These are phyloP conservation scores for Sindora glabra DNA, from an alignment of 306 rosid species.

Conservation along the genomic window DNA sequence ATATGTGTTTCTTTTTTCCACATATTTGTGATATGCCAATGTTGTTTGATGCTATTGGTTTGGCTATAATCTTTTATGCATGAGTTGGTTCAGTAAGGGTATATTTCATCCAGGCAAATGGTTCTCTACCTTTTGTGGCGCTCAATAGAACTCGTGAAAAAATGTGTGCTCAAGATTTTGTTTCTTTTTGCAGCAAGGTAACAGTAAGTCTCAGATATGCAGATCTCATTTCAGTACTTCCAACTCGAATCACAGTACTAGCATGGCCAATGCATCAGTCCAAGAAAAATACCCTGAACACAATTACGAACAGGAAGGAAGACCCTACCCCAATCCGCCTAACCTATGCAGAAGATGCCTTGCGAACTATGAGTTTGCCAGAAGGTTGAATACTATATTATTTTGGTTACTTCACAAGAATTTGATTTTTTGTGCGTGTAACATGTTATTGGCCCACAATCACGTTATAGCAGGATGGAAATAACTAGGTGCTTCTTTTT, in stretches of 20 bases:
- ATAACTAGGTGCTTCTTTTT: conserved; percentile 2
- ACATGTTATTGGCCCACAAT: not conserved
- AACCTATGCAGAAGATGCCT: conserved; percentile 84
- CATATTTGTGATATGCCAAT: too few species aligned
- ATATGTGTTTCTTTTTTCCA: too few species aligned
- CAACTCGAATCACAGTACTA: conserved; percentile 56
- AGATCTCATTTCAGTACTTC: conserved; percentile 69
- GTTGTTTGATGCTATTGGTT: not conserved
- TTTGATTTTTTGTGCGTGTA: not conserved
- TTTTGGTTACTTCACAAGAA: conserved; percentile 5
- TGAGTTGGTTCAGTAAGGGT: too few species aligned
- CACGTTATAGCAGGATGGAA: not conserved
- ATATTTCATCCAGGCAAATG: too few species aligned
- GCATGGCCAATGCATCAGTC: conserved; percentile 64
- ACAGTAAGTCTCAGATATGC: conserved; percentile 76
- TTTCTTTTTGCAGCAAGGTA: conserved; percentile 70
- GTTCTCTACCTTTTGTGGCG: too few species aligned
- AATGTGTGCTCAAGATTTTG: conserved; percentile 17
- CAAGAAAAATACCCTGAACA: conserved; percentile 33
- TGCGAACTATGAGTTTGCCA: conserved; percentile 74
- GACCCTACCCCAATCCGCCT: conserved; percentile 54
- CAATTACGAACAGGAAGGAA: conserved; percentile 50
- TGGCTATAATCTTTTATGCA: not conserved
- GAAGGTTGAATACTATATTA: conserved; percentile 52
- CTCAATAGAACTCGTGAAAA: too few species aligned